Evolutionary conservation across 306 rosid species (phyloP).

Genomic region (Aeschynomene evenia): DNA sequence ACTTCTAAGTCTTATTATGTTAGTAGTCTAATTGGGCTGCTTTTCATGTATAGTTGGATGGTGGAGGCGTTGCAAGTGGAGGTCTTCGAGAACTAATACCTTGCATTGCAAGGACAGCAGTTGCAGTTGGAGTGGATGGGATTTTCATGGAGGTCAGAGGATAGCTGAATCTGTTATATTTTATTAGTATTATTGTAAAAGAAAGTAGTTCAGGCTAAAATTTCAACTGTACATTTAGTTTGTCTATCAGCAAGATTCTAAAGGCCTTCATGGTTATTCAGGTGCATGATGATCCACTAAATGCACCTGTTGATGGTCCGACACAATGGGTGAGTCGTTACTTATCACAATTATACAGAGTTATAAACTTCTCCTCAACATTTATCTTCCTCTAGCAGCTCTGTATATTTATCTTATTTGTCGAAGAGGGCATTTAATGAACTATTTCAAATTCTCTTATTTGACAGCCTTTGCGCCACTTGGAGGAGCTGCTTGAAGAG

Average conservation of each 20-base stretch:
- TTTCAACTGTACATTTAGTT: conserved; percentile 15
- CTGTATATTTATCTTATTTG: not conserved
- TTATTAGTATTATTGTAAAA: conserved; percentile 3
- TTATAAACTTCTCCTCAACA: conserved; percentile 1
- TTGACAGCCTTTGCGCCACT: conserved; percentile 82
- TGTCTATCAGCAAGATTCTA: conserved; percentile 20
- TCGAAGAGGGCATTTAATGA: not conserved
- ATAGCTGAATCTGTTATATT: conserved; percentile 8
- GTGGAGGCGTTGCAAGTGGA: conserved; percentile 98
- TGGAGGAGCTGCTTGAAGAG: conserved; percentile 89
- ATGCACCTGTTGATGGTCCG: conserved; percentile 96
- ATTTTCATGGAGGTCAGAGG: conserved; percentile 87
- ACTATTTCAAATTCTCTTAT: conserved; percentile 13
- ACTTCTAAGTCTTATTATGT: too few relatives aligned
- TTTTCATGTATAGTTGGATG: conserved; percentile 70
- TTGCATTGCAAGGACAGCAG: conserved; percentile 94
- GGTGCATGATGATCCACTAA: conserved; percentile 96
- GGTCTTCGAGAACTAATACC: conserved; percentile 97
- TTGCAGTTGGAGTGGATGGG: conserved; percentile 97
- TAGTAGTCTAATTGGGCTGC: too few relatives aligned
- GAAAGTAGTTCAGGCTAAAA: conserved; percentile 1
- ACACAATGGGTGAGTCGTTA: conserved; percentile 85
- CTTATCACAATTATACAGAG: conserved; percentile 3
- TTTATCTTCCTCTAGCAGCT: conserved; percentile 13
- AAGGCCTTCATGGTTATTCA: conserved; percentile 34